Conservation (phyloP, 345 rosid genomes). For the Bruguiera gymnorhiza region DNA sequence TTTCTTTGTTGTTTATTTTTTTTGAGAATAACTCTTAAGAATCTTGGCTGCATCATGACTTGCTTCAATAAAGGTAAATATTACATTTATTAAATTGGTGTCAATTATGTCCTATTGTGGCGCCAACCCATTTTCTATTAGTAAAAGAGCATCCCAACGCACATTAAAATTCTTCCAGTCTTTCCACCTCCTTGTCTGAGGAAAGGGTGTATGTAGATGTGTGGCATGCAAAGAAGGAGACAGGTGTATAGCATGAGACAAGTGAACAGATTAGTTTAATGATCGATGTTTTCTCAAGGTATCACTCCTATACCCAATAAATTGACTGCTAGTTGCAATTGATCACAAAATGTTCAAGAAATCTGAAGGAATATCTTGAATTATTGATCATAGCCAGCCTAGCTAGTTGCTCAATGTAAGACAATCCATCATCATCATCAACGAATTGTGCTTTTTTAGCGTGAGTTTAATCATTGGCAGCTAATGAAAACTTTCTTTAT, state of each 20-base stretch:
- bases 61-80: background rate
- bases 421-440: background rate
- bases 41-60: background rate
- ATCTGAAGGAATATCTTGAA: background rate
- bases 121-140: conserved; percentile 25
- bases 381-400: conserved; percentile 6
- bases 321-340: background rate
- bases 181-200: conserved; percentile 27
- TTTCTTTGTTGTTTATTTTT: too few relatives aligned
- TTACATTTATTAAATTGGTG: background rate
- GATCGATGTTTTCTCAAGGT: background rate
- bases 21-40: conserved; percentile 2
- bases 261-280: conserved; percentile 1
- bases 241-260: conserved; percentile 15
- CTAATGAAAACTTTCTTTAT: too few relatives aligned
- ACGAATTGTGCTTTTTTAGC: too few relatives aligned
- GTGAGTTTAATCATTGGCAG: too few relatives aligned
- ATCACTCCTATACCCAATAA: background rate
- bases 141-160: conserved; percentile 18
- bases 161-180: conserved; percentile 8
- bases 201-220: conserved; percentile 35
- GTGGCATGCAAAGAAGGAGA: conserved; percentile 32
- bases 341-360: background rate
- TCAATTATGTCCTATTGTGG: conserved; percentile 11
- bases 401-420: background rate